Evolutionary conservation across 2,329 filamentous ascomycete genomes (phyloP), one percentile per base, ranked within the genome.

Genomic region (Fusarium neocosmosporiellum): DNA sequence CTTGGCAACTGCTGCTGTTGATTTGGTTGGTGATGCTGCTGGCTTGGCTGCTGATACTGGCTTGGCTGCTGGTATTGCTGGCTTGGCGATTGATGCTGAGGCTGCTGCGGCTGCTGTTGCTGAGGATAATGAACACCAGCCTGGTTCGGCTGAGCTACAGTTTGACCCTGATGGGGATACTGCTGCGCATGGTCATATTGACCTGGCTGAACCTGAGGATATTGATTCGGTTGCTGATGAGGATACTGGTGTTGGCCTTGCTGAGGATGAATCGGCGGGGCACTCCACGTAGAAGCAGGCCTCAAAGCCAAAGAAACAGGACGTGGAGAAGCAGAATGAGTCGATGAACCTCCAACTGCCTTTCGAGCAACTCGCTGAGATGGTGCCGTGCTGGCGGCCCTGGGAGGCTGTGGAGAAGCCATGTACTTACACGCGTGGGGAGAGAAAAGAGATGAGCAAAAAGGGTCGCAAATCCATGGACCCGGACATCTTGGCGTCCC

Each of bases 371-470:
- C 60, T 39, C 53, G 59, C 2, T 63, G 71, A 54, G 71, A 37
- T 3, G 71, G 54, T 11, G 50, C 54, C 2, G 59, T 55, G 43
- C 60, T 70, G 10, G 43, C 18, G 48, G 31, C 41, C 22, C 29
- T 24, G 24, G 55, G 71, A 66, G 65, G 62, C 43, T 74, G 65
- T 36, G 69, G 68, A 55, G 67, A 68, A 18, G 64, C 71, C 71
- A 73, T 74, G 27, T 31, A 50, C 46, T 50, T 50, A 50, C 16
- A 50, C 46, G 18, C 24, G 46, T 16, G 24, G 9, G 6, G 11
- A 7, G 18, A 50, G 18, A 31, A 7, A 7, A 46, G 10, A 50
- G 46, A 50, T 3, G 46, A 50, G 46, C 46, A 3, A 31, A 50
- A 48, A 50, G 46, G 46, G 10, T 50, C 46, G 10, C 27, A 50